Base-by-base conservation (phyloP, 2,329 filamentous ascomycete genomes). In the Alternaria angustiovoidea region DNA sequence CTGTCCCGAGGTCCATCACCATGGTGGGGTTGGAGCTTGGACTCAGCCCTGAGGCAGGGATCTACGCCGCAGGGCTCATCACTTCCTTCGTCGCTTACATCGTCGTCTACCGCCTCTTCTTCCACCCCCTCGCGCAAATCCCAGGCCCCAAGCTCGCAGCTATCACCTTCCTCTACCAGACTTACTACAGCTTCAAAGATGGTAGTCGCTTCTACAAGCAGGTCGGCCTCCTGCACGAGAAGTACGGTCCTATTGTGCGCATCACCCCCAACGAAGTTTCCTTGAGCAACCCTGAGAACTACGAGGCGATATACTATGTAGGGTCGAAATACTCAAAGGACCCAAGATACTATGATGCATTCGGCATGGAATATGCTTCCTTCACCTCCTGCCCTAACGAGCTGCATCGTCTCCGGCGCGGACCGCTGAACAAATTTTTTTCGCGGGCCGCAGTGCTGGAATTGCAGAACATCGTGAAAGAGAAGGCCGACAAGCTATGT, bases 61-160 rank as follows among this genome's bases (percentile, higher is more conserved):
- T 34, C 30, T 34, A 34, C 30, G 8, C 8, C 30, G 30, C 30
- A 34, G 30, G 30, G 30, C 30, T 34, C 30, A 34, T 34, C 30
- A 34, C 30, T 14, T 34, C 30, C 30, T 34, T 34, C 30, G 30
- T 34, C 30, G 30, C 30, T 28, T 44, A 43, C 48, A 22, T 49
- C 28, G 20, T 52, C 54, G 20, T 44, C 42, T 57, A 55, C 36
- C 61, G 62, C 28, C 22, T 59, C 46, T 51, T 7, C 48, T 51
- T 58, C 42, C 53, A 59, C 39, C 58, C 58, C 42, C 62, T 59
- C 20, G 54, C 43, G 26, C 43, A 60, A 7, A 44, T 66, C 42
- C 58, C 62, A 38, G 64, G 64, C 30, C 62, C 64, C 24, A 26
- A 26, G 24, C 24, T 26, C 24, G 24, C 24, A 26, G 24, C 24